Evolutionary conservation across 176 grass and related monocot species (phyloP), one percentile per base, ranked within the genome.

Genomic region (Zoysia pacifica): DNA sequence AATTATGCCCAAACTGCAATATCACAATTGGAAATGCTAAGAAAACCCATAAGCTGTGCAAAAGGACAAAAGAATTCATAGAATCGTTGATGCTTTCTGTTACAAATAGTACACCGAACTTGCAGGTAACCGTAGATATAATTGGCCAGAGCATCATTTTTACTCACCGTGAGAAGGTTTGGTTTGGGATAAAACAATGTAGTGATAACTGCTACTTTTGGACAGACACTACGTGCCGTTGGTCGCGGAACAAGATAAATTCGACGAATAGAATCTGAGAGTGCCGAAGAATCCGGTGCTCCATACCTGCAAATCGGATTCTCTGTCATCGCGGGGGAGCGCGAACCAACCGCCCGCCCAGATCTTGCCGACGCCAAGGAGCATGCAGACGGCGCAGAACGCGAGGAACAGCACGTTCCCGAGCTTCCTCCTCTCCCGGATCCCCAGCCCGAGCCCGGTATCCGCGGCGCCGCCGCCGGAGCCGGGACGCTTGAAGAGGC

Each of bases 351-450:
- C 74, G 64, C 92, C 86, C 5, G 88, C 90, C 69, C 89, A 91
- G 90, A 98, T 91, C 86, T 89, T 98, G 65, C 47, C 72, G 72
- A 86, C 52, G 59, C 96, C 87, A 7, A 98, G 92, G 62, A 98
- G 61, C 28, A 98, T 41, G 81, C 96, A 95, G 8, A 88, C 79
- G 76, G 86, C 81, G 71, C 90, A 94, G 83, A 98, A 98, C 48
- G 75, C 76, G 74, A 98, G 86, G 90, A 98, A 94, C n/a, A 94
- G 72, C 56, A 86, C 19, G 47, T 98, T 98, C 5, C 90, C 88
- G 48, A 98, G 81, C 81, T 51, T 87, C 84, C 81, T 88, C 66
- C 80, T 79, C 80, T 90, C 88, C 28, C 80, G 67, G 74, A 88
- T 63, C 71, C 83, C 93, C 66, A 78, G 56, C 13, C 87, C 87